phyloP scores from a whole-genome alignment of 352 stramenopile genomes.

The Pythium apleroticum region DNA sequence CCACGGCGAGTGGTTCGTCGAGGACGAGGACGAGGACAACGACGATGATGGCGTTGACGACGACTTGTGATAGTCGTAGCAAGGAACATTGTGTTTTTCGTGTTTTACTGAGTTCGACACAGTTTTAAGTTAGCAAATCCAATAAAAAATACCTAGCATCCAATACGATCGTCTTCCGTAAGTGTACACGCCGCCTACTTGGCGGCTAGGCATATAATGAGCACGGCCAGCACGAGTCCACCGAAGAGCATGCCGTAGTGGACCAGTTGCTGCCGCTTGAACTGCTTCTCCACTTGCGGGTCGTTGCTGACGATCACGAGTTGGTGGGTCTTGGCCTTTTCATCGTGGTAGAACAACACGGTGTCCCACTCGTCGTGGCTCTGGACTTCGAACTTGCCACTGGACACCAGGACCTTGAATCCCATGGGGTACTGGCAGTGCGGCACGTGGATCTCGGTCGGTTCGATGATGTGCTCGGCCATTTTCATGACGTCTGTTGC shows the following conservation, averaged over 20 bases:
- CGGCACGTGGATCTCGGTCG: conserved; percentile 73
- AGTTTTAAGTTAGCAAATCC: neutral
- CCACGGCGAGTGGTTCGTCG: conserved; percentile 32
- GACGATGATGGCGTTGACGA: conserved; percentile 1
- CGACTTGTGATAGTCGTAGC: neutral
- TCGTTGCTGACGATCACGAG: conserved; percentile 24
- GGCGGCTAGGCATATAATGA: neutral
- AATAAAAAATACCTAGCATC: neutral
- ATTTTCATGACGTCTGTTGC: conserved; percentile 35
- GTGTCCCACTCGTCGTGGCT: conserved; percentile 60
- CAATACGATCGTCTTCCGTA: neutral
- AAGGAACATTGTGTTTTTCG: neutral
- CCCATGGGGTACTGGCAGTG: conserved; percentile 71
- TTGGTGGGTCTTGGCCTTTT: conserved; percentile 24
- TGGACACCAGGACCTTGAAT: conserved; percentile 54
- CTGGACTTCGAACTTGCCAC: conserved; percentile 51
- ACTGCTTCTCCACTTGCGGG: conserved; percentile 16
- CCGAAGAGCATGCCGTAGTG: conserved; percentile 7
- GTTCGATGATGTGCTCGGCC: conserved; percentile 22
- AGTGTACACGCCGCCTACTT: neutral
- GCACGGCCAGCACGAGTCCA: conserved; percentile 1
- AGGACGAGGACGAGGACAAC: conserved; percentile 21
- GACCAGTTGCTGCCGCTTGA: conserved; percentile 12
- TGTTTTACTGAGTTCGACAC: neutral
- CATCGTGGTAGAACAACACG: conserved; percentile 57